Percentiles rank a stretch among this genome's conserved stretches.
Evolutionary conservation across 108 stramenopile species (phyloP).

Genomic region (Nannochloropsis salina): DNA sequence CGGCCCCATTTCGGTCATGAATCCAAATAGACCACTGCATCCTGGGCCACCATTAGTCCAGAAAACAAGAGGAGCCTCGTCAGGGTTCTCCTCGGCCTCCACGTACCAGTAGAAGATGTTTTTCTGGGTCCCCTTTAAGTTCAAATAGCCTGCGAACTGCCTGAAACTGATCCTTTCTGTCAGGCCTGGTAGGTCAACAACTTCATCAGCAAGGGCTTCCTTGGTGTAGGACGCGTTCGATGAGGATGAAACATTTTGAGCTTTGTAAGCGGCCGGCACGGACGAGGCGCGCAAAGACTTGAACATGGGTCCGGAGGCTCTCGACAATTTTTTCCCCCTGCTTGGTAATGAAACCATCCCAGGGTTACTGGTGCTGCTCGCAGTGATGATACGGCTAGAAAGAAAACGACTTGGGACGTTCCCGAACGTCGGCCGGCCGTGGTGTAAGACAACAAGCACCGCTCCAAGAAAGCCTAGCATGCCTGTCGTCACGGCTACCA

Average conservation of each 20-base stretch:
- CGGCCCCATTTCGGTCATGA: slow-evolving; percentile 55
- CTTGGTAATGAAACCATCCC: background rate
- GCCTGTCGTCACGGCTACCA: background rate
- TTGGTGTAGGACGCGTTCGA: background rate
- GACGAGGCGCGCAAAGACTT: background rate
- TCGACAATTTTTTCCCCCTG: background rate
- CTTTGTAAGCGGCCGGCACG: background rate
- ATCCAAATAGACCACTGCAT: slow-evolving; percentile 55
- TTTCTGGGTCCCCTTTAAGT: slow-evolving; percentile 23
- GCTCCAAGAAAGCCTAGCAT: background rate
- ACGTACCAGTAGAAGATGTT: slow-evolving; percentile 51
- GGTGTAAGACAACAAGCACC: background rate
- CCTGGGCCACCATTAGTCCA: slow-evolving; percentile 60
- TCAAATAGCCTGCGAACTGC: slow-evolving; percentile 45
- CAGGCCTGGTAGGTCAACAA: background rate
- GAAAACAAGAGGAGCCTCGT: slow-evolving; percentile 42
- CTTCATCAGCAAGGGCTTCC: background rate
- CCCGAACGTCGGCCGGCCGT: background rate
- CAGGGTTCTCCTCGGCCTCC: slow-evolving; percentile 34
- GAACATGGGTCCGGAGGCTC: background rate
- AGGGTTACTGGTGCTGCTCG: background rate
- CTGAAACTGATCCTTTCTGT: slow-evolving; percentile 25
- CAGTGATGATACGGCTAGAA: background rate
- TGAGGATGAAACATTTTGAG: background rate
- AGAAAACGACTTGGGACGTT: background rate